These are phyloP conservation scores for Oleoguttula mirabilis DNA, from an alignment of 495 filamentous ascomycete species.

Conservation along the genomic window DNA sequence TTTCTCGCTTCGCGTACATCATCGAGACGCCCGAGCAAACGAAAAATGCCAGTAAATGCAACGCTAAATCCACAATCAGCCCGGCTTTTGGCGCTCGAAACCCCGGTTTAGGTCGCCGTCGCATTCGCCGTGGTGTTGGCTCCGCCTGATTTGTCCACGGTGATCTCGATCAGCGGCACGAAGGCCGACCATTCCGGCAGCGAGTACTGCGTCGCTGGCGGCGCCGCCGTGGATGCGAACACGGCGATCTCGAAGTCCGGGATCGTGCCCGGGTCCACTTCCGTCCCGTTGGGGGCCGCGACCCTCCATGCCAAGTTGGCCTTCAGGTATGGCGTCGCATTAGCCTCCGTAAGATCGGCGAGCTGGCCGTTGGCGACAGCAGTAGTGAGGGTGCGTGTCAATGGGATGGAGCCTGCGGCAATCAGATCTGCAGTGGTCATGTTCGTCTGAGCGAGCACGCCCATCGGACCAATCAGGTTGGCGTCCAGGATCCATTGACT, in stretches of 20 bases:
- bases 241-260: slow-evolving; percentile 19
- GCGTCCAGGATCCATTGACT: slow-evolving; percentile 13
- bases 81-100: background rate
- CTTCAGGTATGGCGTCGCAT: slow-evolving; percentile 15
- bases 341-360: background rate
- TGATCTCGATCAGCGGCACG: slow-evolving; percentile 15
- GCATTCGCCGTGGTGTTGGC: slow-evolving; percentile 8
- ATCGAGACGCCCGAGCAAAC: no score
- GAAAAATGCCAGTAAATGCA: no score
- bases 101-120: background rate
- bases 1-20: no score
- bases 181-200: slow-evolving; percentile 18
- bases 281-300: slow-evolving; percentile 14
- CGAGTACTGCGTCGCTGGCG: slow-evolving; percentile 4
- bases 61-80: background rate
- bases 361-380: slow-evolving; percentile 10
- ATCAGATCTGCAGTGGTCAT: slow-evolving; percentile 9
- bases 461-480: slow-evolving; percentile 22
- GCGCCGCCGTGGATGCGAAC: slow-evolving; percentile 14
- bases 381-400: slow-evolving; percentile 17
- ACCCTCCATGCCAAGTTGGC: slow-evolving; percentile 17
- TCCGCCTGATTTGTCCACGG: slow-evolving; percentile 18
- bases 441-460: slow-evolving; percentile 14
- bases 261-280: slow-evolving; percentile 14
- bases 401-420: slow-evolving; percentile 17